phyloP scores from a whole-genome alignment of 1,284 basidiomycete genomes.

The Apiotrichum laibachii region DNA sequence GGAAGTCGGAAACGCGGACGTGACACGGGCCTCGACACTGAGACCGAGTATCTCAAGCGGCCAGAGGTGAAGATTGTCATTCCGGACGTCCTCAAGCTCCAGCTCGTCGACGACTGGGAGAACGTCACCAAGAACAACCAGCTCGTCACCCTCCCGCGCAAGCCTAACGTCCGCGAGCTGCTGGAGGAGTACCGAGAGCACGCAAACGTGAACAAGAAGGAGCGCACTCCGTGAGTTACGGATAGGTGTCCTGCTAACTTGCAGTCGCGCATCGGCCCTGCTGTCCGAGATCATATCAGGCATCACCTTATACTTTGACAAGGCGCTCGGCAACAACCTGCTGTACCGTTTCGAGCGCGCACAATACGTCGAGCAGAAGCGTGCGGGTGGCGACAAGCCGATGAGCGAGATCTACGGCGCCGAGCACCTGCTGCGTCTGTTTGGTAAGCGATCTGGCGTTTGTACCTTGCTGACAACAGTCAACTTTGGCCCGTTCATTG shows the following conservation, averaged over 20 bases:
- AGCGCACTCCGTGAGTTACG: slow-evolving; percentile 54
- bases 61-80: slow-evolving; percentile 89
- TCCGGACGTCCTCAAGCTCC: slow-evolving; percentile 82
- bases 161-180: slow-evolving; percentile 74
- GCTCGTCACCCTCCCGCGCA: slow-evolving; percentile 82
- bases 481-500: slow-evolving; percentile 69
- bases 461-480: slow-evolving; percentile 52
- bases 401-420: slow-evolving; percentile 92
- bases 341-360: slow-evolving; percentile 91
- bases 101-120: slow-evolving; percentile 98
- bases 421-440: slow-evolving; percentile 86
- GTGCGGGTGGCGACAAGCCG: slow-evolving; percentile 69
- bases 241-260: background rate
- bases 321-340: slow-evolving; percentile 80
- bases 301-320: slow-evolving; percentile 92
- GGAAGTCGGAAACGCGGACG: slow-evolving; percentile 54
- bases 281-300: slow-evolving; percentile 82
- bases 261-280: slow-evolving; percentile 58
- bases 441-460: too few relatives aligned
- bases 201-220: slow-evolving; percentile 54
- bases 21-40: slow-evolving; percentile 46
- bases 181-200: slow-evolving; percentile 74
- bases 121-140: slow-evolving; percentile 91
- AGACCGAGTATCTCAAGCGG: slow-evolving; percentile 61
- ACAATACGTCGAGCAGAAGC: slow-evolving; percentile 82